Evolutionary conservation across 192 early-diverging fungal genomes (phyloP).

Genomic region (Backusella morwellensis): DNA sequence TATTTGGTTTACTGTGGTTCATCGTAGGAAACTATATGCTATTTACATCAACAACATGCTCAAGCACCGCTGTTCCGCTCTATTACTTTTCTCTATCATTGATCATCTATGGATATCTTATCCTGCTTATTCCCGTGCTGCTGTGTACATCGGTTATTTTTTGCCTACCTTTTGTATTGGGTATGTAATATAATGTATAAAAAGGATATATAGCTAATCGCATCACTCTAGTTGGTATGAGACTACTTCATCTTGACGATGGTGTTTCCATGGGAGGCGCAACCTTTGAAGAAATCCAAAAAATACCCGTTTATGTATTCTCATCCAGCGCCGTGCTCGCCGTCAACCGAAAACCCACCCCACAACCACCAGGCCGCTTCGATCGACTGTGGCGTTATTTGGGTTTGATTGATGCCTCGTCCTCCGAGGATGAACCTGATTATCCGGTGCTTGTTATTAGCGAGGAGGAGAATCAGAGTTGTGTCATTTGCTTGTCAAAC

Average conservation of each 20-base stretch:
- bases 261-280: slow-evolving; percentile 63
- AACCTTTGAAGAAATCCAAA: slow-evolving; percentile 61
- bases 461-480: slow-evolving; percentile 42
- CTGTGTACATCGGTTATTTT: slow-evolving; percentile 59
- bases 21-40: slow-evolving; percentile 67
- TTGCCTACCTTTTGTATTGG: slow-evolving; percentile 58
- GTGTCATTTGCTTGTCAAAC: slow-evolving; percentile 74
- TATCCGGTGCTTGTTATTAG: slow-evolving; percentile 27
- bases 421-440: neutral
- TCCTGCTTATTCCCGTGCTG: slow-evolving; percentile 59
- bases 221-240: slow-evolving; percentile 45
- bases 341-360: neutral
- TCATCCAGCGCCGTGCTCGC: neutral
- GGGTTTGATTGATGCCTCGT: neutral
- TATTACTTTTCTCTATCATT: slow-evolving; percentile 59
- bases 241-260: slow-evolving; percentile 51
- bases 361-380: neutral
- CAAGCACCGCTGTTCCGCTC: slow-evolving; percentile 49
- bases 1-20: slow-evolving; percentile 59
- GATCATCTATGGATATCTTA: slow-evolving; percentile 65
- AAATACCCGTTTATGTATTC: slow-evolving; percentile 67
- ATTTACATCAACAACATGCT: slow-evolving; percentile 51
- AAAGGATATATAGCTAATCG: too few relatives aligned
- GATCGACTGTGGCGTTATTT: slow-evolving; percentile 19
- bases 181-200: neutral